Percentiles rank a stretch among this genome's conserved stretches.
phyloP scores from a whole-genome alignment of 441 rosid species.

The Hura crepitans region DNA sequence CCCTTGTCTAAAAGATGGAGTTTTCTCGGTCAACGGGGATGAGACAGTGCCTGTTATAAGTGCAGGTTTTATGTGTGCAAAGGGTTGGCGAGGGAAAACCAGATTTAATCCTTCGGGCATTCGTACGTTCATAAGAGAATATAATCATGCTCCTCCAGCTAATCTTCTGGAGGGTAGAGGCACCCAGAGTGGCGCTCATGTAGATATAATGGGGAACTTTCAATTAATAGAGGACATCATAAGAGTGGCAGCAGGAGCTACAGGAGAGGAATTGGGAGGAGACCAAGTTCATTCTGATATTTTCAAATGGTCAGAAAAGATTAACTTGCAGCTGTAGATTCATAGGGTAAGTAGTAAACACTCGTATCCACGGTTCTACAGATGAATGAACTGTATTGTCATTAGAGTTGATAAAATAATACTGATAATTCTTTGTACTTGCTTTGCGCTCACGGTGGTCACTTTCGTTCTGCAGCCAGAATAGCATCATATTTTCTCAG shows the following conservation, averaged over 20 bases:
- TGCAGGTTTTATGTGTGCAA: slow-evolving; percentile 93
- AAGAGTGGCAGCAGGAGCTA: slow-evolving; percentile 84
- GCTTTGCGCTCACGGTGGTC: background rate
- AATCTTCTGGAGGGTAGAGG: slow-evolving; percentile 89
- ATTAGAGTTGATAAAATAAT: background rate
- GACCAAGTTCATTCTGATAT: slow-evolving; percentile 79
- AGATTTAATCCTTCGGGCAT: slow-evolving; percentile 88
- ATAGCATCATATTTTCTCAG: no score
- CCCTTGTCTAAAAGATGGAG: slow-evolving; percentile 74
- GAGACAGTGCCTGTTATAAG: slow-evolving; percentile 93
- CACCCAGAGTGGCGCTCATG: slow-evolving; percentile 86
- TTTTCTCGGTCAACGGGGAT: slow-evolving; percentile 81
- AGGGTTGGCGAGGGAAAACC: slow-evolving; percentile 94
- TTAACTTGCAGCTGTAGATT: slow-evolving; percentile 51
- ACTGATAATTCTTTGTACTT: no score
- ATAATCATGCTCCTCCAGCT: slow-evolving; percentile 77
- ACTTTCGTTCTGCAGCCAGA: no score
- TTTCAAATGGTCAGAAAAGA: slow-evolving; percentile 79
- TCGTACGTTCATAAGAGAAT: slow-evolving; percentile 66
- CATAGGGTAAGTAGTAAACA: background rate
- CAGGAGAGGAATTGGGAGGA: slow-evolving; percentile 76
- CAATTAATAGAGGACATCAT: slow-evolving; percentile 80
- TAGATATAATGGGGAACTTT: slow-evolving; percentile 96
- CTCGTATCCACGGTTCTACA: background rate
- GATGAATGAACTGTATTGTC: background rate